Percentiles rank a stretch among this genome's conserved stretches.
Evolutionary conservation across 345 rosid genomes (phyloP).

Genomic region (Linum trigynum): DNA sequence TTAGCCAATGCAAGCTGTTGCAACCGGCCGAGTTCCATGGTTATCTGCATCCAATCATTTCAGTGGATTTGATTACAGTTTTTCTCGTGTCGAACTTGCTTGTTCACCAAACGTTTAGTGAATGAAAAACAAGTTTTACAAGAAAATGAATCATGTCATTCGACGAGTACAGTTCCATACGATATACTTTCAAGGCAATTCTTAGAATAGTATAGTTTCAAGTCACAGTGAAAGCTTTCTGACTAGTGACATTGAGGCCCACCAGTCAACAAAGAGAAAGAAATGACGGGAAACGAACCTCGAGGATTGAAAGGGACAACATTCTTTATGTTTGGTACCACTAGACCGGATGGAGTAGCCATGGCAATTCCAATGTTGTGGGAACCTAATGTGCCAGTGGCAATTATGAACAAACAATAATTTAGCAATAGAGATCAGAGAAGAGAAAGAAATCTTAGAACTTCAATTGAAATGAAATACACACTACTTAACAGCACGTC

Average conservation of each 20-base stretch:
- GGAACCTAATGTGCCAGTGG: constrained; percentile 36
- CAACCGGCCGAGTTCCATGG: constrained; percentile 65
- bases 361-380: constrained; percentile 95
- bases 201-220: background rate
- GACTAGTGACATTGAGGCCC: too few species aligned
- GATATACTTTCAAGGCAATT: background rate
- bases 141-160: background rate
- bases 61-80: too few species aligned
- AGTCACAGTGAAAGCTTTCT: too few species aligned
- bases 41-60: constrained; percentile 32
- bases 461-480: background rate
- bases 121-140: background rate
- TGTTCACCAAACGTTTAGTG: too few species aligned
- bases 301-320: constrained; percentile 61
- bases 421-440: background rate
- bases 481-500: background rate
- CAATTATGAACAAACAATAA: constrained; percentile 8
- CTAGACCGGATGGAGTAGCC: constrained; percentile 83
- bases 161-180: background rate
- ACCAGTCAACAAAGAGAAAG: background rate
- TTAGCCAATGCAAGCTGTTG: constrained; percentile 60
- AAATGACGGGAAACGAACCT: constrained; percentile 33
- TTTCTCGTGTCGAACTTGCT: too few species aligned
- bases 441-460: background rate
- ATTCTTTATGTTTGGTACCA: constrained; percentile 89